Evolutionary conservation across 805 yeast genomes (phyloP).

Genomic region (Kodamaea neixiangensis): DNA sequence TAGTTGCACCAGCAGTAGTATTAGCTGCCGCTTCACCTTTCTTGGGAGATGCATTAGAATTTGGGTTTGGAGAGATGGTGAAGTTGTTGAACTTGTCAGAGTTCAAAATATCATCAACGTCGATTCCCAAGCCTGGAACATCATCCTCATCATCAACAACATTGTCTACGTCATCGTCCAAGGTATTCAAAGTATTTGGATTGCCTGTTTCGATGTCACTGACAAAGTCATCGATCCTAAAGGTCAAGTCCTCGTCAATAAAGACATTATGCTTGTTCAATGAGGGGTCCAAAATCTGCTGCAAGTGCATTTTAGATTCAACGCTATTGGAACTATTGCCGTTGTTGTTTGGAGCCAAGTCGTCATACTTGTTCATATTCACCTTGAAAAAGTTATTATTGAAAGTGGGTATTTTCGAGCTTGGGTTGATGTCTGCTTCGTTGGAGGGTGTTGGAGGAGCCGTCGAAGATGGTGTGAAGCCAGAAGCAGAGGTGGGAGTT

Average conservation of each 20-base stretch:
- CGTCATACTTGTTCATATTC: constrained; percentile 37
- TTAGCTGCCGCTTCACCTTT: neutral
- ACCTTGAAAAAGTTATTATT: constrained; percentile 38
- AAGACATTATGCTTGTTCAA: constrained; percentile 25
- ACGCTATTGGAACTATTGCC: constrained; percentile 1
- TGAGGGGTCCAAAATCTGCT: constrained; percentile 18
- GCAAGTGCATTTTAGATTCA: constrained; percentile 11
- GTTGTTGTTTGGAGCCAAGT: constrained; percentile 16
- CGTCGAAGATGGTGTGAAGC: neutral
- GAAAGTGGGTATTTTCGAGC: constrained; percentile 33
- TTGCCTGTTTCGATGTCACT: constrained; percentile 21
- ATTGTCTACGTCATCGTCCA: constrained; percentile 32
- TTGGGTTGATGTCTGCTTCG: constrained; percentile 18
- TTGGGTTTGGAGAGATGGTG: constrained; percentile 19
- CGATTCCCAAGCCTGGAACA: constrained; percentile 43
- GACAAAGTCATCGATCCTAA: constrained; percentile 39
- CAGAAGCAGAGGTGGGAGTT: neutral
- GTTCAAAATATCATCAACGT: constrained; percentile 44
- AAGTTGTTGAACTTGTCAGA: constrained; percentile 40
- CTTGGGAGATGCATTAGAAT: constrained; percentile 3
- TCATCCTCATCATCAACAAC: constrained; percentile 35
- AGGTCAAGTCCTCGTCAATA: constrained; percentile 34
- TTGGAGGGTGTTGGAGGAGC: neutral
- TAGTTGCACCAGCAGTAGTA: neutral
- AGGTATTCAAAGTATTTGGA: constrained; percentile 16